Evolutionary conservation across 192 early-diverging fungal species (phyloP).

Genomic region (Coemansia sp.): DNA sequence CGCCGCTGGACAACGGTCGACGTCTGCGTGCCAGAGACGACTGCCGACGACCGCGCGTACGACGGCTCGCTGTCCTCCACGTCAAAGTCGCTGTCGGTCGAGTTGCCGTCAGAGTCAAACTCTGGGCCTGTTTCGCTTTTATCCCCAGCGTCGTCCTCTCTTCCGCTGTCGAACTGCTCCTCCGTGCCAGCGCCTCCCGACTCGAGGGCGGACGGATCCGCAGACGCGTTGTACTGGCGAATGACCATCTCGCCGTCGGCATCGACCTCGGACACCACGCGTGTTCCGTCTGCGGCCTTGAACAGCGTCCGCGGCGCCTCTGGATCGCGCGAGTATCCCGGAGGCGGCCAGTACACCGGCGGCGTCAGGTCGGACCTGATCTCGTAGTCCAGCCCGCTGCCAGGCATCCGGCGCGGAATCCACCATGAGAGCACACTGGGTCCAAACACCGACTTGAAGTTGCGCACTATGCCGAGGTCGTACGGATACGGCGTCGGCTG

Average conservation of each 20-base stretch:
- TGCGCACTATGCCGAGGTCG: conserved; percentile 70
- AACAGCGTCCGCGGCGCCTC: conserved; percentile 2
- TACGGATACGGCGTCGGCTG: conserved; percentile 80
- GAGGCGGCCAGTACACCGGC: conserved; percentile 69
- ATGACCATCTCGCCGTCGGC: conserved; percentile 52
- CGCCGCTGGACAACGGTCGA: conserved; percentile 27
- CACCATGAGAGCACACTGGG: conserved; percentile 68
- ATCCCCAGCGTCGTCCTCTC: conserved; percentile 20
- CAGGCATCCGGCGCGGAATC: conserved; percentile 59
- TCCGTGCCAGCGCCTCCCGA: conserved; percentile 24
- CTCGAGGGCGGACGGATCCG: conserved; percentile 43
- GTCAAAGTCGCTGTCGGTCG: conserved; percentile 48
- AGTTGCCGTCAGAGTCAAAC: conserved; percentile 37
- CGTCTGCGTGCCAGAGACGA: neutral
- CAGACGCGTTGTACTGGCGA: conserved; percentile 32
- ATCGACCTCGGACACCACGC: conserved; percentile 42
- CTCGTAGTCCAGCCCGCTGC: conserved; percentile 67
- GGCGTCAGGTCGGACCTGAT: conserved; percentile 51
- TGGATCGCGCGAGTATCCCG: conserved; percentile 56
- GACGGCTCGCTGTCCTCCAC: conserved; percentile 14
- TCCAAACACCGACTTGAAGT: conserved; percentile 78
- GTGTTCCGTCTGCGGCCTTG: conserved; percentile 12
- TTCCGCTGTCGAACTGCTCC: conserved; percentile 36
- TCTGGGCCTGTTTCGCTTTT: conserved; percentile 41
- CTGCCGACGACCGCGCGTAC: conserved; percentile 11